Base-by-base conservation (phyloP, 1,284 basidiomycete species). In the Ustilago shanxiensis region DNA sequence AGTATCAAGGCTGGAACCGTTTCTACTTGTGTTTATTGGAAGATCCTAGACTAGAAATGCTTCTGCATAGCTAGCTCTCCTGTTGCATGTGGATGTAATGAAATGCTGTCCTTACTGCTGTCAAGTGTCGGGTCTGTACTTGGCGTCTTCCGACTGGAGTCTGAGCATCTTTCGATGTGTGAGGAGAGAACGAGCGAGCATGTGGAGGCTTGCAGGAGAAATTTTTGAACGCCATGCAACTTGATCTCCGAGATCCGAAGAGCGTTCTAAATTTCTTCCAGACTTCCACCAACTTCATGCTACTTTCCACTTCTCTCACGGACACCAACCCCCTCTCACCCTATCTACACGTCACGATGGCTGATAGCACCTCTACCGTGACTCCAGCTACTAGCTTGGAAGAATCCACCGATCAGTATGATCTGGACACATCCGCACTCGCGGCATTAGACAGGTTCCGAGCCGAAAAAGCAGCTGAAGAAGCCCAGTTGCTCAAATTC, bases 341-440 rank as follows among this genome's bases (percentile, higher is more conserved):
- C 50, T 52, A 20, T 18, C 31, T n/a, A 31, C 50, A n/a, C 26
- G 4, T n/a, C 50, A 29, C 13, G 16, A 52, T 52, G 29, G 13
- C 50, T 3, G 28, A 52, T 29, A 31, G n/a, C 31, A 54, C 2
- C n/a, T 9, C 52, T 11, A 20, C n/a, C n/a, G n/a, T n/a, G n/a
- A n/a, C n/a, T n/a, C n/a, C n/a, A n/a, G n/a, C n/a, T n/a, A n/a
- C n/a, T n/a, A n/a, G n/a, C n/a, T 11, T n/a, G 16, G 41, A 20
- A 8, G 57, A 37, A 20, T 35, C 35, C 0, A 41, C 24, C 16
- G 70, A 62, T 6, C 31, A 26, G 11, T 60, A 57, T 51, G 65
- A 65, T 13, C 81, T 86, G 20, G 85, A 86, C 66, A 79, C 79
- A 7, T 63, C 77, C 3, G 85, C 85, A 2, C 75, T 85, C 13